Evolutionary conservation across 2,329 filamentous ascomycete genomes (phyloP), one percentile per base, ranked within the genome.

Genomic region (Ceratocystis albifundus): DNA sequence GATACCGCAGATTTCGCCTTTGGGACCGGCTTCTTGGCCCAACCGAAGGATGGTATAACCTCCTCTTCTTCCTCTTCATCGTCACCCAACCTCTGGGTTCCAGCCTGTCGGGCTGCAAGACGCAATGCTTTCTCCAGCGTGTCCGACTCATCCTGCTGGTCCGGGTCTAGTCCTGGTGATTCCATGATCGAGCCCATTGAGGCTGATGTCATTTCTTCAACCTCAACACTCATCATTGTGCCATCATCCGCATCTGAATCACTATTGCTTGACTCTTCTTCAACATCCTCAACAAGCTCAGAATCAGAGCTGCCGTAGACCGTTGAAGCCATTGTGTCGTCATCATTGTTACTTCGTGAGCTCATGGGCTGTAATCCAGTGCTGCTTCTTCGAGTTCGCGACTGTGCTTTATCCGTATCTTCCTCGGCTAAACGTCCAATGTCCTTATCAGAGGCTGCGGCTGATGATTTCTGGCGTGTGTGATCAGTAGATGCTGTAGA

Each of bases 151-250:
- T 77, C 80, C 64, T 73, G 75, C 2, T 86, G 88, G 20, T 41
- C 36, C 10, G 36, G 10, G 36, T 41, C 10, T 12, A 41, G 36
- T 3, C 84, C 84, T 20, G 83, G 86, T 32, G 79, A 80, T 62
- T 76, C 79, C 46, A 82, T 81, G 1, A 80, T 79, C 8, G 88
- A 88, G 57, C 80, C 82, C 57, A 84, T 77, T 17, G 88, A 88
- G 30, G 84, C 86, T 41, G 84, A 84, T 1, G 88, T 90, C 69
- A 87, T 82, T 70, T 92, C 88, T 66, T 94, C 89, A 20, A 89
- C 80, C 68, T 93, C 89, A 57, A 96, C 78, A 45, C 87, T 93
- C 85, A 92, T 90, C 74, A 89, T 87, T 0, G 89, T 92, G 36
- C 85, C 88, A 70, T 89, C 88, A 62, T 87, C 86, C 55, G 89